A percentile compares a stretch with the other conserved stretches of the same genome.
phyloP scores from a whole-genome alignment of 805 yeast species.

The Lipomyces mesembrius region DNA sequence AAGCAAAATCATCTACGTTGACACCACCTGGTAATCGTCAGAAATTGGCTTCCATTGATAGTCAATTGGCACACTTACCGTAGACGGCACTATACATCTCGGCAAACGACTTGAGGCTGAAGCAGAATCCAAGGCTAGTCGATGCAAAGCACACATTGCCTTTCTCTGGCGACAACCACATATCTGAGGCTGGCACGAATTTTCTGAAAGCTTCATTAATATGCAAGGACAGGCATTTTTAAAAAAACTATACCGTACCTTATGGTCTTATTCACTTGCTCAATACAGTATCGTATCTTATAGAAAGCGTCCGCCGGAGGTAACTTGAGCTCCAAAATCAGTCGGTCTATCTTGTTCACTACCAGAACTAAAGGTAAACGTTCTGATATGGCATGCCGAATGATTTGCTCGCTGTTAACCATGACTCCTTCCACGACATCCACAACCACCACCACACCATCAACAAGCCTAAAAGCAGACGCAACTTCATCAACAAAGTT shows the following conservation, averaged over 20 bases:
- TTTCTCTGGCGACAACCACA: slow-evolving; percentile 59
- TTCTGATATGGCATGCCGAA: slow-evolving; percentile 58
- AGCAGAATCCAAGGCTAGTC: slow-evolving; percentile 61
- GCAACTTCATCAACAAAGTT: slow-evolving; percentile 79
- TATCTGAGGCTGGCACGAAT: slow-evolving; percentile 16
- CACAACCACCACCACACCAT: slow-evolving; percentile 70
- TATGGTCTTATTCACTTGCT: slow-evolving; percentile 64
- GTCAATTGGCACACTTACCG: slow-evolving; percentile 33
- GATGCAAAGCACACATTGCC: slow-evolving; percentile 81
- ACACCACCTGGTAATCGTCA: slow-evolving; percentile 30
- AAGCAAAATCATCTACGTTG: slow-evolving; percentile 52
- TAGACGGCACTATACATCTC: slow-evolving; percentile 50
- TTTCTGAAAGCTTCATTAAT: slow-evolving; percentile 4
- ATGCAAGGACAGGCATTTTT: background rate
- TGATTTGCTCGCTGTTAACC: slow-evolving; percentile 53
- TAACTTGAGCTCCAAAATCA: slow-evolving; percentile 76
- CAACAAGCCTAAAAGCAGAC: slow-evolving; percentile 61
- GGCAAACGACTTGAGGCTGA: slow-evolving; percentile 71
- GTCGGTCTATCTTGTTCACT: slow-evolving; percentile 81
- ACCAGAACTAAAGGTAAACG: slow-evolving; percentile 62
- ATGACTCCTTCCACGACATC: slow-evolving; percentile 86
- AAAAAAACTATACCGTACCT: slow-evolving; percentile 43
- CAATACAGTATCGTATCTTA: slow-evolving; percentile 65
- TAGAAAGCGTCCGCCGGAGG: slow-evolving; percentile 75
- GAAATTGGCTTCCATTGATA: slow-evolving; percentile 3